Percentiles rank a stretch among this genome's conserved stretches.
Conservation (phyloP, 306 rosid species). For the Casuarina glauca region DNA sequence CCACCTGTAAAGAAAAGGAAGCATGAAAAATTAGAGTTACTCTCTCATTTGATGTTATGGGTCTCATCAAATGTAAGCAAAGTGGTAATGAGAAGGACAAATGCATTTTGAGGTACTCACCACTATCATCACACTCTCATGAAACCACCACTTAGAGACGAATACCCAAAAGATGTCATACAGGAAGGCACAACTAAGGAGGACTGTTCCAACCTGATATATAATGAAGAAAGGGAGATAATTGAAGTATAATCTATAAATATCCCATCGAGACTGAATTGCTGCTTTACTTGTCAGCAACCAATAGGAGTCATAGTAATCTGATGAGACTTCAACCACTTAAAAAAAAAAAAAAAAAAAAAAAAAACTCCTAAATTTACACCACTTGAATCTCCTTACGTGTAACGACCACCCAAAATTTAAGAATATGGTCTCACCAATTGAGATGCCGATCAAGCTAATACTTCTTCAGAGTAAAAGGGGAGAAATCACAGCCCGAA, state of each 20-base stretch:
- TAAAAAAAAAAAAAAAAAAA: neutral
- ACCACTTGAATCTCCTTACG: neutral
- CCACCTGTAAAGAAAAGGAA: constrained; percentile 62
- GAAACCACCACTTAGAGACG: constrained; percentile 94
- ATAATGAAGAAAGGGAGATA: constrained; percentile 9
- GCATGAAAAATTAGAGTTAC: neutral
- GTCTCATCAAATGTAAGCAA: constrained; percentile 1
- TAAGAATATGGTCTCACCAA: neutral
- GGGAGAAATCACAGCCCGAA: neutral
- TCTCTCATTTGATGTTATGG: neutral
- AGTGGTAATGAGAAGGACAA: constrained; percentile 4
- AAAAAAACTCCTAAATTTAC: neutral
- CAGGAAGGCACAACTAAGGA: constrained; percentile 91
- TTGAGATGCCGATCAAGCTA: neutral
- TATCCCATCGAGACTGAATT: constrained; percentile 12
- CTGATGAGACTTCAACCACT: neutral
- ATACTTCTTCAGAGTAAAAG: neutral
- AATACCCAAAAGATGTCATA: constrained; percentile 99
- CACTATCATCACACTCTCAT: constrained; percentile 99
- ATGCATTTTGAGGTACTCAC: constrained; percentile 48
- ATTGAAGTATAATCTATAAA: constrained; percentile 9
- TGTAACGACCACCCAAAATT: neutral
- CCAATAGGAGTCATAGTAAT: neutral
- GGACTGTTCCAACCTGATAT: constrained; percentile 95
- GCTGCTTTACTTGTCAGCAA: neutral